Conservation (phyloP, 2,329 filamentous ascomycete genomes). For the Clarireedia monteithiana region DNA sequence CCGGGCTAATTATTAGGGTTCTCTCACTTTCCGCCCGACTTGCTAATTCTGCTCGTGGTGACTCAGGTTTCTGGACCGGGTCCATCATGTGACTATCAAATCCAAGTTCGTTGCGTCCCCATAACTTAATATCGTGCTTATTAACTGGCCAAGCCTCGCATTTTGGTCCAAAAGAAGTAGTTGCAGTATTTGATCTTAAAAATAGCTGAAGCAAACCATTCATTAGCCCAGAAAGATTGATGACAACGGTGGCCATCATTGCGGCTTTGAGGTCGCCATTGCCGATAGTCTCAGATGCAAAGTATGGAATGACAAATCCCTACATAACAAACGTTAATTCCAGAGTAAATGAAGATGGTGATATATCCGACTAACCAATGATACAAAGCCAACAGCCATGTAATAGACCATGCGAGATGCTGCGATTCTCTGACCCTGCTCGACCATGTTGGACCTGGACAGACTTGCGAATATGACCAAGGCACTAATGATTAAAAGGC, state of each 20-base stretch:
- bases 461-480: conserved; percentile 50
- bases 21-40: conserved; percentile 18
- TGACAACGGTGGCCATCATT: conserved; percentile 57
- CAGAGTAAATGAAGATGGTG: background rate
- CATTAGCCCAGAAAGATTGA: conserved; percentile 58
- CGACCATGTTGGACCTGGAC: conserved; percentile 45
- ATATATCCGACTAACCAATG: conserved; percentile 43
- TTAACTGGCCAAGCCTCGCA: conserved; percentile 39
- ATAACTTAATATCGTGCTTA: conserved; percentile 41
- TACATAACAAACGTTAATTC: conserved; percentile 30
- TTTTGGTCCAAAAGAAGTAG: conserved; percentile 45
- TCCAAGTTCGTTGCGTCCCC: conserved; percentile 33
- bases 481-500: conserved; percentile 42
- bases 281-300: conserved; percentile 47
- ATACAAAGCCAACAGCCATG: conserved; percentile 44
- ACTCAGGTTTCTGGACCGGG: conserved; percentile 20
- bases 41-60: conserved; percentile 9
- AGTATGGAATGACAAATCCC: conserved; percentile 56
- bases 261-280: conserved; percentile 41
- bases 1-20: conserved; percentile 15
- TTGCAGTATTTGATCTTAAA: conserved; percentile 53
- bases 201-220: conserved; percentile 60
- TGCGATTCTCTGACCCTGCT: conserved; percentile 50
- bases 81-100: conserved; percentile 23
- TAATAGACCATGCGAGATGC: conserved; percentile 67